A percentile compares a stretch with the other conserved stretches of the same genome.
phyloP scores from a whole-genome alignment of 2,329 filamentous ascomycete species.

The Aspergillus jensenii region DNA sequence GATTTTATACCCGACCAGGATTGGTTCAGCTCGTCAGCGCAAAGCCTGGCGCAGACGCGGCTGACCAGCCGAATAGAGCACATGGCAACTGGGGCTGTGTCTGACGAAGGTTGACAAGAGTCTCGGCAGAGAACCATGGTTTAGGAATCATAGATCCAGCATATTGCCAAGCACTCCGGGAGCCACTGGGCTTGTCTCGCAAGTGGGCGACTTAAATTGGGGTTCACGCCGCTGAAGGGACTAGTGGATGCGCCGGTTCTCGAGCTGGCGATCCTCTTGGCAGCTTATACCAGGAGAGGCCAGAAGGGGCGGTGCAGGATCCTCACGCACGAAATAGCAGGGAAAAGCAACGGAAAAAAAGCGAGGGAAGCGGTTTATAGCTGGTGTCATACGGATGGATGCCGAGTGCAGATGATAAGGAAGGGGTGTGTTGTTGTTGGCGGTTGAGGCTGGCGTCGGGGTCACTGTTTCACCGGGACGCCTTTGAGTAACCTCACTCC shows the following conservation, averaged over 20 bases:
- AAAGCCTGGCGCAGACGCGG: background rate
- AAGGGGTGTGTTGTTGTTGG: background rate
- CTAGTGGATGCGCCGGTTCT: conserved; percentile 11
- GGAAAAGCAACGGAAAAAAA: background rate
- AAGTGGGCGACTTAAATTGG: conserved; percentile 5
- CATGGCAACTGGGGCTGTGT: conserved; percentile 19
- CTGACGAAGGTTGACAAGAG: conserved; percentile 11
- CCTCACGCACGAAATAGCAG: background rate
- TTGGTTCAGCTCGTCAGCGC: conserved; percentile 12
- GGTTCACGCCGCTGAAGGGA: conserved; percentile 1
- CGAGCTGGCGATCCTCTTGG: conserved; percentile 21
- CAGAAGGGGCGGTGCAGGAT: conserved; percentile 8
- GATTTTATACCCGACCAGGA: conserved; percentile 9
- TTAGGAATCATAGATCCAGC: conserved; percentile 8
- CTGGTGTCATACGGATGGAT: background rate
- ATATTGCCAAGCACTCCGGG: conserved; percentile 16
- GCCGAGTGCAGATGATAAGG: background rate
- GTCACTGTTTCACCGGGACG: background rate
- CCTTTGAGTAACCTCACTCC: background rate
- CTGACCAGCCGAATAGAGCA: conserved; percentile 2
- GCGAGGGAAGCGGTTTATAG: background rate
- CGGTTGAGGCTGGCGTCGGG: background rate
- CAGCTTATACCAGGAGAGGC: background rate
- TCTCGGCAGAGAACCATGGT: conserved; percentile 13
- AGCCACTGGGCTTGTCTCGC: conserved; percentile 4